Base-by-base conservation (phyloP, 2,329 filamentous ascomycete genomes). In the Plenodomus tracheiphilus region DNA sequence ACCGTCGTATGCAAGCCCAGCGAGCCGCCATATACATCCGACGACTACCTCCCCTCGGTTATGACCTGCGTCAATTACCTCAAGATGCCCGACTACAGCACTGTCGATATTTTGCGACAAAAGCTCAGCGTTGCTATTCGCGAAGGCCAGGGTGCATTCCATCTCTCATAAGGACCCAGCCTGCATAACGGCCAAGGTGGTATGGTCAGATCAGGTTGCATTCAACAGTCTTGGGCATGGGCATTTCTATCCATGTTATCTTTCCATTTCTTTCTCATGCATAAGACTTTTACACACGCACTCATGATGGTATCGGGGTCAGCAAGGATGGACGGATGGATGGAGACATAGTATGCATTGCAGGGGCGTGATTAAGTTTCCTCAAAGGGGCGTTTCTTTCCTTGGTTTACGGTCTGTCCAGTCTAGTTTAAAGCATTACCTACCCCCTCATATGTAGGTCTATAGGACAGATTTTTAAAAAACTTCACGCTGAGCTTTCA, bases 51-150 rank as follows among this genome's bases (percentile, higher is more conserved):
- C n/a, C 94, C 95, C 11, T 97, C 92, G 70, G 95, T 99, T 71
- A 99, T 99, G 95, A 99, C 95, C 10, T 99, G 95, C 72, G 94
- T 96, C 74, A 99, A 99, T 74, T 99, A 99, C 71, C 84, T 99
- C 65, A 99, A 99, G 76, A 82, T 99, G 67, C 94, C 94, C 17
- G 91, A 99, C 74, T 99, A 99, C 75, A 93, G 86, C 59, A 85
- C 78, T 60, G 77, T 96, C 54, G 83, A 89, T 1, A 81, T 87
- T 43, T 85, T 99, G 74, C 86, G 82, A 66, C 83, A 87, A 69
- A 89, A 90, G 71, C 80, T 99, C 45, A 85, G 83, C 57, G 87
- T 87, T 57, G 95, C 94, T 20, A 96, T 96, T 70, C 89, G 85
- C 72, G 95, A 99, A 77, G 94, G 94, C 19, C 94, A 99, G 72